Percentiles rank a stretch among this genome's conserved stretches.
These are phyloP conservation scores for Pseudisothecium myosuroides DNA, from an alignment of 225 moss, liverwort and hornwort species.

Conservation along the genomic window DNA sequence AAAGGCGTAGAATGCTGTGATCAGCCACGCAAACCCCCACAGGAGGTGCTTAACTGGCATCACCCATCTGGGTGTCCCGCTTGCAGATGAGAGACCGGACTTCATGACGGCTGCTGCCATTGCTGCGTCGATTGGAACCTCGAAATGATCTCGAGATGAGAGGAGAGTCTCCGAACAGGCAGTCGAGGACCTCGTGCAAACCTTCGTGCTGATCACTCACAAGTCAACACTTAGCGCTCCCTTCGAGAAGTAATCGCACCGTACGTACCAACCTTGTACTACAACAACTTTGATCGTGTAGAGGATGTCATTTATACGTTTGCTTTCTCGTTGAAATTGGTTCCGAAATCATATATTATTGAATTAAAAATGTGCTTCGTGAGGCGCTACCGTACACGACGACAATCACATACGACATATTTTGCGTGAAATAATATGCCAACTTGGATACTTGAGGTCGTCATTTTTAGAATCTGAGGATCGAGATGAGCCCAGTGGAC, in stretches of 20 bases:
- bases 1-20: background rate
- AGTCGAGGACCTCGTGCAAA: background rate
- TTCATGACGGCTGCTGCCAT: background rate
- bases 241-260: background rate
- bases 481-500: background rate
- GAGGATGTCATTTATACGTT: background rate
- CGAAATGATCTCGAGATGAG: background rate
- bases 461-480: background rate
- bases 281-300: background rate
- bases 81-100: background rate
- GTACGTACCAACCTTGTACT: background rate
- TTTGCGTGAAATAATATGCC: background rate
- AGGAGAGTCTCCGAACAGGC: background rate
- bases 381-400: background rate
- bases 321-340: background rate
- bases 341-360: background rate
- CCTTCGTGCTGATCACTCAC: background rate
- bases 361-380: background rate
- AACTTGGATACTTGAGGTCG: background rate
- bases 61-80: background rate
- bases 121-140: background rate
- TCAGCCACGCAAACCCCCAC: slow-evolving; percentile 1
- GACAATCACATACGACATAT: background rate
- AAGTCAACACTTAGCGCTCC: background rate
- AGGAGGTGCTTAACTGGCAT: background rate